These are phyloP conservation scores for Chimonanthus praecox DNA, from an alignment of 164 flowering plant species.

Conservation along the genomic window DNA sequence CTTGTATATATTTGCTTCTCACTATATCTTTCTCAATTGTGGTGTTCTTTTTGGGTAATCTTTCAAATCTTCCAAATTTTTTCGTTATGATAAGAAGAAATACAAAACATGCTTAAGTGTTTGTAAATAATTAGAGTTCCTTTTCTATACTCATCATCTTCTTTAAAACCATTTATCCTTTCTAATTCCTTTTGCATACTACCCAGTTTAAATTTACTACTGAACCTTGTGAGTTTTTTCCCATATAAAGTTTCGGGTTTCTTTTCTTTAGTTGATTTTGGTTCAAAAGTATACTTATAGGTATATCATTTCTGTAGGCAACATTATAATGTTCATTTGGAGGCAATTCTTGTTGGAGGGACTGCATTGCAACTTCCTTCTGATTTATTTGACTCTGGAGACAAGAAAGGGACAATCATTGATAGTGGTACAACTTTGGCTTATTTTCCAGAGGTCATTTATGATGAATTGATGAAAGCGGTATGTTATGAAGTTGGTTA, in stretches of 20 bases:
- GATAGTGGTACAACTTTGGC: constrained; percentile 98
- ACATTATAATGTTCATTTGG: constrained; percentile 82
- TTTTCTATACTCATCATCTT: not conserved
- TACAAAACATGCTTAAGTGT: too few species aligned
- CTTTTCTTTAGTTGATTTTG: constrained; percentile 6
- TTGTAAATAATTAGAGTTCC: too few species aligned
- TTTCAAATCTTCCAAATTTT: too few species aligned
- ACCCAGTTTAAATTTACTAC: not conserved
- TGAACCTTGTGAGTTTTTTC: not conserved
- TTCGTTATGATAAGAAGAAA: too few species aligned
- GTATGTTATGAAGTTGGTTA: not conserved
- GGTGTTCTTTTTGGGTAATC: too few species aligned
- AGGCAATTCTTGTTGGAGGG: constrained; percentile 70
- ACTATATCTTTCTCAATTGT: too few species aligned
- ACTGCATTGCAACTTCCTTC: constrained; percentile 56
- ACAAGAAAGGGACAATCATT: constrained; percentile 55
- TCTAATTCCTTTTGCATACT: not conserved
- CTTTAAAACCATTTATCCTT: not conserved
- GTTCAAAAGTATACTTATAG: constrained; percentile 15
- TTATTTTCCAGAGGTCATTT: constrained; percentile 61
- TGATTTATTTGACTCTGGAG: constrained; percentile 47
- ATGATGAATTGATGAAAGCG: constrained; percentile 30
- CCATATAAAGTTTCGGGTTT: not conserved
- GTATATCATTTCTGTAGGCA: constrained; percentile 44
- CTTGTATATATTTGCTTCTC: too few species aligned